Conservation (phyloP, 352 stramenopile species). For the Nothophytophthora sp. region DNA sequence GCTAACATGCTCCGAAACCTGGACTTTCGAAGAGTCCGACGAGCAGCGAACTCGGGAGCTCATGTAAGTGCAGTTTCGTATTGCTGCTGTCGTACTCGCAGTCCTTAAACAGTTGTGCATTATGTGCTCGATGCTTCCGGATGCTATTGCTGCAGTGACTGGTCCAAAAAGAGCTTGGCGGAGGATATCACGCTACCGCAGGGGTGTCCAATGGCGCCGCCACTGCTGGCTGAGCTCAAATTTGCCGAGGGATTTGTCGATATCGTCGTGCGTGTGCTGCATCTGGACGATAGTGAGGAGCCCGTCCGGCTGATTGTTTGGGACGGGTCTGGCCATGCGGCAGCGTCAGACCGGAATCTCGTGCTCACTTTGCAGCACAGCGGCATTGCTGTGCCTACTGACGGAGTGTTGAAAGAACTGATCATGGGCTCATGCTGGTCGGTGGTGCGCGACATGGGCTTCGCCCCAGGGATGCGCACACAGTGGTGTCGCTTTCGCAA, state of each 20-base stretch:
- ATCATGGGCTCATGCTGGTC: slow-evolving; percentile 71
- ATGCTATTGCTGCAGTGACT: slow-evolving; percentile 55
- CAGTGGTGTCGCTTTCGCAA: slow-evolving; percentile 82
- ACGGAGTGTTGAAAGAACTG: slow-evolving; percentile 59
- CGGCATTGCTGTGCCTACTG: slow-evolving; percentile 18
- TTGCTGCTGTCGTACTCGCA: too few species aligned
- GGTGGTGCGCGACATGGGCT: slow-evolving; percentile 57
- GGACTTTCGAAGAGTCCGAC: slow-evolving; percentile 68
- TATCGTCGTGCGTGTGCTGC: slow-evolving; percentile 59
- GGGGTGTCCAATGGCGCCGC: slow-evolving; percentile 42
- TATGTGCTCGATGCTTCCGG: background rate
- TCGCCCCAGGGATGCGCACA: slow-evolving; percentile 30
- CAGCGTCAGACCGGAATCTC: slow-evolving; percentile 10
- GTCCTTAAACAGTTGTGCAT: too few species aligned
- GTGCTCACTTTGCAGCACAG: slow-evolving; percentile 20
- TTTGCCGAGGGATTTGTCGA: slow-evolving; percentile 55
- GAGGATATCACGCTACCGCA: slow-evolving; percentile 52
- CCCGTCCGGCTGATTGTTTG: slow-evolving; percentile 55
- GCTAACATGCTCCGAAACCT: slow-evolving; percentile 47
- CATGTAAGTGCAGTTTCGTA: slow-evolving; percentile 27
- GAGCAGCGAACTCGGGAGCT: slow-evolving; percentile 39
- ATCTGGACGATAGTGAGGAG: slow-evolving; percentile 31
- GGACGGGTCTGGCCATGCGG: slow-evolving; percentile 56
- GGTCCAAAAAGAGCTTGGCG: slow-evolving; percentile 37
- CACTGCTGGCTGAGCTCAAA: slow-evolving; percentile 44